phyloP scores from a whole-genome alignment of 2,329 filamentous ascomycete species.

The Allantophomopsis lycopodina region DNA sequence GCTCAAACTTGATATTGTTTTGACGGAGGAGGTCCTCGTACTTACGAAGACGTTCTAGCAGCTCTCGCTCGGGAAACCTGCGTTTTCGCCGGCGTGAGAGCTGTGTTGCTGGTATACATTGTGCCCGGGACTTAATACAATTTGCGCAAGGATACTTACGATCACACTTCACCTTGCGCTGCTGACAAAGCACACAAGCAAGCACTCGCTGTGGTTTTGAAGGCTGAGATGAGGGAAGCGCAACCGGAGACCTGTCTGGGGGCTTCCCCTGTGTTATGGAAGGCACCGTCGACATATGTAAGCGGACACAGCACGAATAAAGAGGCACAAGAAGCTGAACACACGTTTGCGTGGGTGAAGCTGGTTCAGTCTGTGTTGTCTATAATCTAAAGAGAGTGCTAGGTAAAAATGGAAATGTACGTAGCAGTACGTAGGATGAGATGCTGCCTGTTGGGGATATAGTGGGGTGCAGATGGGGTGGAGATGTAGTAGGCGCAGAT shows the following conservation, averaged over 20 bases:
- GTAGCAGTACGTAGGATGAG: too few relatives aligned
- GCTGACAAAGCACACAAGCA: constrained; percentile 59
- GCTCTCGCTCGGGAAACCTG: constrained; percentile 15
- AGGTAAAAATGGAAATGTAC: too few relatives aligned
- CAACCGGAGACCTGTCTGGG: constrained; percentile 3
- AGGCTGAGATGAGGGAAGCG: constrained; percentile 2
- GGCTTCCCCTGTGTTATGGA: background rate
- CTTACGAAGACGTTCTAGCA: constrained; percentile 13
- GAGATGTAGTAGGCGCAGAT: too few relatives aligned
- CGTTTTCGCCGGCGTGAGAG: constrained; percentile 48
- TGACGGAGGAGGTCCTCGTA: constrained; percentile 16
- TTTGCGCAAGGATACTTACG: constrained; percentile 59
- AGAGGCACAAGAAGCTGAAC: too few relatives aligned
- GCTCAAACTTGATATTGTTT: constrained; percentile 14
- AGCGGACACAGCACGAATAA: background rate
- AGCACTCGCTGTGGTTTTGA: constrained; percentile 17
- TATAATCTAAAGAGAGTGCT: too few relatives aligned
- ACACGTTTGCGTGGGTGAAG: too few relatives aligned
- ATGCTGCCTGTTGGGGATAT: too few relatives aligned
- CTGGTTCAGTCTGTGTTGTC: too few relatives aligned
- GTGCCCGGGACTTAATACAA: constrained; percentile 46
- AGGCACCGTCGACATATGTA: background rate
- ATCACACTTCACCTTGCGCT: constrained; percentile 64
- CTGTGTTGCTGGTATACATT: constrained; percentile 46
- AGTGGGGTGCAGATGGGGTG: too few relatives aligned